A percentile compares a stretch with the other conserved stretches of the same genome.
These are phyloP conservation scores for Prunus fruticosa DNA, from an alignment of 306 rosid genomes.

Conservation along the genomic window DNA sequence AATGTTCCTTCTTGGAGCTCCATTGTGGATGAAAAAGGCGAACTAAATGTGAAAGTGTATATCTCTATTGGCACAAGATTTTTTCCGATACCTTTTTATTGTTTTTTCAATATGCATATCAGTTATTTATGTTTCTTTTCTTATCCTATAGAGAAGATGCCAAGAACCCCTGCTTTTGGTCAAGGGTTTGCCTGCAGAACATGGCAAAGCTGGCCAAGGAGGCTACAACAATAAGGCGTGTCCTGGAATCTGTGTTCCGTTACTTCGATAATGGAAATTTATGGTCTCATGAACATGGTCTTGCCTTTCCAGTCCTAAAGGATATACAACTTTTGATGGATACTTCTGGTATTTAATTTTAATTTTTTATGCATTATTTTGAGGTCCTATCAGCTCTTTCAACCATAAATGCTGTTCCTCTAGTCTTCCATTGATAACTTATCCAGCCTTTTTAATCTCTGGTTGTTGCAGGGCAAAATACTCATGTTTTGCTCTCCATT, in stretches of 20 bases:
- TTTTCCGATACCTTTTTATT: conserved; percentile 8
- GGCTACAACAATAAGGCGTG: conserved; percentile 85
- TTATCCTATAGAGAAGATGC: conserved; percentile 66
- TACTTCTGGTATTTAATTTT: conserved; percentile 51
- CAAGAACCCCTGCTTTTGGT: conserved; percentile 76
- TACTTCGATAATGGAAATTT: conserved; percentile 65
- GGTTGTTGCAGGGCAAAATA: conserved; percentile 57
- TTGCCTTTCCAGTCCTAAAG: conserved; percentile 70
- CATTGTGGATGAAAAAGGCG: conserved; percentile 57
- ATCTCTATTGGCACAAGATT: conserved; percentile 27
- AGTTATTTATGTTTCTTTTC: conserved; percentile 27
- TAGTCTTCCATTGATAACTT: conserved; percentile 1
- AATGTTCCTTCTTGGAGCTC: conserved; percentile 63
- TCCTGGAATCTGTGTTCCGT: conserved; percentile 84
- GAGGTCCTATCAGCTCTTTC: conserved; percentile 15
- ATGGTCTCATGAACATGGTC: conserved; percentile 73
- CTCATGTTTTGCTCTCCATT: conserved; percentile 75
- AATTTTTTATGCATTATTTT: conserved; percentile 8
- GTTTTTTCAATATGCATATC: conserved; percentile 17
- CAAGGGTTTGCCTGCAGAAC: conserved; percentile 82
- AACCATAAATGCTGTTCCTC: neutral
- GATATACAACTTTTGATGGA: conserved; percentile 83
- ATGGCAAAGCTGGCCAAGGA: conserved; percentile 95
- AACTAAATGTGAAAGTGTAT: conserved; percentile 58
- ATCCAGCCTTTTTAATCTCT: neutral